A percentile compares a stretch with the other conserved stretches of the same genome.
phyloP scores from a whole-genome alignment of 768 basidiomycete species.

The Psilocybe sp. region DNA sequence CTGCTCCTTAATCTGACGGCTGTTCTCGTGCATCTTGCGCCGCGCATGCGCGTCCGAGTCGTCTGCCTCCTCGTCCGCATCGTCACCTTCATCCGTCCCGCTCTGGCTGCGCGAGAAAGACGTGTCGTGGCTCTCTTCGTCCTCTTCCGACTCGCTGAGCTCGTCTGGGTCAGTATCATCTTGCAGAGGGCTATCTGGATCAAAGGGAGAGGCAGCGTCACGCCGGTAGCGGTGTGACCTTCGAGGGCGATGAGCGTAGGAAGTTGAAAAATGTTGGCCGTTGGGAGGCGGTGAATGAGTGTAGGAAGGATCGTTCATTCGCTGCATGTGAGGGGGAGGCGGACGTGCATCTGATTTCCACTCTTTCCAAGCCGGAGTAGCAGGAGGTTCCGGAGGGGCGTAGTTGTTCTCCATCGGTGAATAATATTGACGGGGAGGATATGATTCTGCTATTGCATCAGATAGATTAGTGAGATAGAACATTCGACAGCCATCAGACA shows the following conservation, averaged over 20 bases:
- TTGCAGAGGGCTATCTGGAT: not conserved
- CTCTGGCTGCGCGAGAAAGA: slow-evolving; percentile 1
- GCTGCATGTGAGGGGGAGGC: too few relatives aligned
- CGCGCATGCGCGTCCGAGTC: not conserved
- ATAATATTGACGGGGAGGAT: too few relatives aligned
- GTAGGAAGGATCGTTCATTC: too few relatives aligned
- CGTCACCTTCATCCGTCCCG: slow-evolving; percentile 13
- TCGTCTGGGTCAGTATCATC: slow-evolving; percentile 2
- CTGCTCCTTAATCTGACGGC: not conserved
- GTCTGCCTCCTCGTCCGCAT: slow-evolving; percentile 9
- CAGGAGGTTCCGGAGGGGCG: too few relatives aligned
- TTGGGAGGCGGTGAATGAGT: too few relatives aligned
- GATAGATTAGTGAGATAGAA: not conserved
- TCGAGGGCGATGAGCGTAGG: too few relatives aligned
- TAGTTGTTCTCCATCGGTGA: too few relatives aligned
- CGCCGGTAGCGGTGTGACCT: not conserved
- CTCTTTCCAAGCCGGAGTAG: too few relatives aligned
- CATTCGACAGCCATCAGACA: not conserved
- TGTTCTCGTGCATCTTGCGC: not conserved
- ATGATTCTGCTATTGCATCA: too few relatives aligned
- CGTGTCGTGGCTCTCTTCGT: not conserved
- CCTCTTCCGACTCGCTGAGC: not conserved
- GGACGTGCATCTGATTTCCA: too few relatives aligned
- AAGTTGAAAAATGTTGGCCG: too few relatives aligned
- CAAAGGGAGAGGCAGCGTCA: not conserved